These are phyloP conservation scores for Durio zibethinus DNA, from an alignment of 345 rosid genomes.

Conservation along the genomic window DNA sequence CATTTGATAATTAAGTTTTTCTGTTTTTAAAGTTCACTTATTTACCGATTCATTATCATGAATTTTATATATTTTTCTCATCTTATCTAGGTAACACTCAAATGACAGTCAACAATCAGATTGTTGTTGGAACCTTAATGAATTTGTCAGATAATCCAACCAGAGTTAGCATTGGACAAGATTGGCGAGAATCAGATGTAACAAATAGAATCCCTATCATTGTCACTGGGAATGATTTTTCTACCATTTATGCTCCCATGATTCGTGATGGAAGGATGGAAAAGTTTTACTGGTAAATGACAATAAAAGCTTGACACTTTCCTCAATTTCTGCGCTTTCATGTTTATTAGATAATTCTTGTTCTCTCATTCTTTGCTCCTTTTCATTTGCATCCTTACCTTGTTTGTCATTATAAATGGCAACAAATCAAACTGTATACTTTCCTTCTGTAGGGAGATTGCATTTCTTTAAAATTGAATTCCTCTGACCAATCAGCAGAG, in stretches of 20 bases:
- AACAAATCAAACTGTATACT: background rate
- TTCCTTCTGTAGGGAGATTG: background rate
- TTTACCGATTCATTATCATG: background rate
- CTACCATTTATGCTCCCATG: conserved; percentile 86
- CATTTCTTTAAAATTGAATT: background rate
- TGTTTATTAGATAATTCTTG: background rate
- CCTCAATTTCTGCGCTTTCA: background rate
- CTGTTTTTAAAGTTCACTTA: background rate
- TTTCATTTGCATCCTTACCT: background rate
- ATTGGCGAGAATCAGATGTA: conserved; percentile 80
- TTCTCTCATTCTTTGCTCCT: background rate
- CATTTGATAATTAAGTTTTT: background rate
- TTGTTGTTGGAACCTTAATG: conserved; percentile 89
- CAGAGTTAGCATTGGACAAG: conserved; percentile 94
- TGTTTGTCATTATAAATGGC: background rate
- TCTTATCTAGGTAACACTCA: conserved; percentile 70
- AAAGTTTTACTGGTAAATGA: conserved; percentile 77
- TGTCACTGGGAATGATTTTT: conserved; percentile 88
- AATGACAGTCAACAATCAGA: conserved; percentile 93
- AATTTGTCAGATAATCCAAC: conserved; percentile 91
- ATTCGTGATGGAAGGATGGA: conserved; percentile 99
- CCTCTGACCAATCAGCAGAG: background rate
- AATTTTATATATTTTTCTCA: background rate
- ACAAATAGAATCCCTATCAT: conserved; percentile 84
- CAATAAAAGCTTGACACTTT: background rate